Evolutionary conservation across 768 basidiomycete genomes (phyloP), one percentile per base, ranked within the genome.

Genomic region (Hortiboletus campestris): DNA sequence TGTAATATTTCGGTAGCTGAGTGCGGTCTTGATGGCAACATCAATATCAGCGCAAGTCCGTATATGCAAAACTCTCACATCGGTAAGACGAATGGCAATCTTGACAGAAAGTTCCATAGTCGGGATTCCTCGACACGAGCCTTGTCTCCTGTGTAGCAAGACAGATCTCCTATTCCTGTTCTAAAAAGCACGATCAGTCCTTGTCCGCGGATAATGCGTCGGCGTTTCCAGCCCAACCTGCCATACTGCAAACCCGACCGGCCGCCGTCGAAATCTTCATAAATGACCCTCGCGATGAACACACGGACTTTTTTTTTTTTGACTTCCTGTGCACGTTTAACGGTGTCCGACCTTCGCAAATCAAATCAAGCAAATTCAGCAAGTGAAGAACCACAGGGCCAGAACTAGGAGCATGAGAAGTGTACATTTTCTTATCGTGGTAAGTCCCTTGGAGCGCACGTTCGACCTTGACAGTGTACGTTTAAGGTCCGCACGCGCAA

Each of bases 351-450:
- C 83, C 83, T 25, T 75, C 73, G 17, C 78, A 60, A 34, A 81
- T 71, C 36, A 78, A 64, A 49, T 78, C 74, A 64, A 96, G 74
- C 19, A 94, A 69, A 67, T 98, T 97, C n/a, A 98, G 75, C 80
- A 98, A 89, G 67, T 93, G 89, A 39, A 97, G 74, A 40, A 98
- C 74, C n/a, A 90, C 91, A 78, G 91, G 87, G 6, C 96, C 95
- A 12, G 88, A 88, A 10, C 89, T 86, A 6, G 97, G 97, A 13
- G 92, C 87, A 63, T 85, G 83, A 0, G 88, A 80, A 0, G 93
- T 94, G 71, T 92, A 97, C 38, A 98, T 77, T 58, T 82, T 91
- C 62, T 84, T 83, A 41, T 84, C 85, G 17, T 80, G 80, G 71
- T 91, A 99, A 0, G 81, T 84, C 9, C 92, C 89, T 63, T 85